Evolutionary conservation across 495 filamentous ascomycete genomes (phyloP), one percentile per base, ranked within the genome.

Genomic region (Aspergillus campestris): DNA sequence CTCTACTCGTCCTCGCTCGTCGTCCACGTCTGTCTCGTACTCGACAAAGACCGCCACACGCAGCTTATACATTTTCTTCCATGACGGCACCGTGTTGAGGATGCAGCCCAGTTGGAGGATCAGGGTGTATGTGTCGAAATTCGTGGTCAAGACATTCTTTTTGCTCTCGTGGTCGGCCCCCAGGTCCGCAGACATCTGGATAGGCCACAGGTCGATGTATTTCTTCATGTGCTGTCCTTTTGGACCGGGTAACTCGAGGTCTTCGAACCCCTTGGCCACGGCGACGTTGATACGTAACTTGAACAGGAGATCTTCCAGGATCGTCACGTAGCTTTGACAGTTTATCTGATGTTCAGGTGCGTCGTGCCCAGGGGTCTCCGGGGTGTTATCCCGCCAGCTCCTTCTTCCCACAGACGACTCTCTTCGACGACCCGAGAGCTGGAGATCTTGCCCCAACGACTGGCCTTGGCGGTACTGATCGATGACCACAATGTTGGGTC

Each of bases 61-160:
- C 13, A 91, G 64, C 47, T 71, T 75, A 56, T 86, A 91, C 3
- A 72, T 72, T 53, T 79, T 85, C 55, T 87, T 89, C 87, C 87
- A 94, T 1, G 81, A 78, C 6, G 84, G 84, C 3, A 92, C 87
- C 6, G 85, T 92, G 49, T 84, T 79, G 3, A 94, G 66, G 42
- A 94, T 94, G 36, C 83, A 89, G 2, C 88, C 88, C 18, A 94
- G 70, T 55, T 94, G 88, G 10, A 94, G 70, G 48, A 94, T 94
- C 29, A 94, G 65, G 1, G 87, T 94, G 59, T 94, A 94, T 7
- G 87, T 94, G 56, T 94, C 88, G 61, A 94, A 94, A 52, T 94
- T 94, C 1, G 88, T 92, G 3, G 88, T 94, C 37, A 87, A 57
- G 12, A 91, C 75, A 55, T 82, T 89, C 39, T 74, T 72, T 45